Percentiles rank a stretch among this genome's conserved stretches.
phyloP scores from a whole-genome alignment of 768 basidiomycete species.

The Vararia minispora region DNA sequence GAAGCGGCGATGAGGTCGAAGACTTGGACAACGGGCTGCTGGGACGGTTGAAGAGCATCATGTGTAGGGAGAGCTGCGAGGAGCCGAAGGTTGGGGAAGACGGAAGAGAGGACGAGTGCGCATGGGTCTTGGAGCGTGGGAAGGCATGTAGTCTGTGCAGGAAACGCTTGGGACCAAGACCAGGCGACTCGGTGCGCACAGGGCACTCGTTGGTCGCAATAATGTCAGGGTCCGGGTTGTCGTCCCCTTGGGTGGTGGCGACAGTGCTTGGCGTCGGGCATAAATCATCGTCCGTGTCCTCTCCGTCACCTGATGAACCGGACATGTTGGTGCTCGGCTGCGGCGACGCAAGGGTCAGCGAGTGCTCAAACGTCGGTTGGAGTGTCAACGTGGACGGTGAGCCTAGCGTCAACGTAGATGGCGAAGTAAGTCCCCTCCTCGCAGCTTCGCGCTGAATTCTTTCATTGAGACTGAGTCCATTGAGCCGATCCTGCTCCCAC shows the following conservation, averaged over 20 bases:
- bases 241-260: too few relatives aligned
- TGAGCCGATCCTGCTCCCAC: slow-evolving; percentile 8
- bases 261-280: too few relatives aligned
- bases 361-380: slow-evolving; percentile 1
- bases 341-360: too few relatives aligned
- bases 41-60: slow-evolving; percentile 8
- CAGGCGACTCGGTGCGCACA: too few relatives aligned
- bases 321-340: too few relatives aligned
- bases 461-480: not conserved
- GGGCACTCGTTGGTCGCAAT: too few relatives aligned
- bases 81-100: slow-evolving; percentile 14
- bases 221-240: too few relatives aligned
- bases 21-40: slow-evolving; percentile 6
- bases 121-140: too few relatives aligned
- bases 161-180: too few relatives aligned
- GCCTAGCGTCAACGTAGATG: slow-evolving; percentile 4
- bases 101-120: slow-evolving; percentile 11
- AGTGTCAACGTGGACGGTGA: slow-evolving; percentile 12
- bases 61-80: slow-evolving; percentile 13
- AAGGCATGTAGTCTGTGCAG: too few relatives aligned
- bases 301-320: too few relatives aligned
- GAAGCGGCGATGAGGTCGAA: slow-evolving; percentile 3
- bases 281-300: slow-evolving; percentile 8
- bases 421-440: too few relatives aligned
- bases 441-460: not conserved